Evolutionary conservation across 306 rosid genomes (phyloP).

Genomic region (Quercus robur): DNA sequence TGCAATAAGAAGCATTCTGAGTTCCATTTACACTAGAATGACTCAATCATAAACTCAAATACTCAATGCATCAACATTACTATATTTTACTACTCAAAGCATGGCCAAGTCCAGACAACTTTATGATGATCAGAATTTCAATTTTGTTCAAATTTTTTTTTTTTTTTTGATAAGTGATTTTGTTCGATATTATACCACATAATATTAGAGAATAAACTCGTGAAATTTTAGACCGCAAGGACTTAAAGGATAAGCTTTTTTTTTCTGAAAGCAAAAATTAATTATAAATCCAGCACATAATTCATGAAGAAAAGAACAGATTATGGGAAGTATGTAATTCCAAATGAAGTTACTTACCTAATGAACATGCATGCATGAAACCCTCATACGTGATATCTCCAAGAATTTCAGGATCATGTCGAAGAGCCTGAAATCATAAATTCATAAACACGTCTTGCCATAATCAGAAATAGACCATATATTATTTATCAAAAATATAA

Average conservation of each 20-base stretch:
- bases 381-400: conserved; percentile 43
- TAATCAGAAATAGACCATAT: neutral
- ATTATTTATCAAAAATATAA: neutral
- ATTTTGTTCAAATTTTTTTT: neutral
- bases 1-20: neutral
- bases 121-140: neutral
- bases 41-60: neutral
- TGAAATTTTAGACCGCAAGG: neutral
- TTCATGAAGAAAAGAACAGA: neutral
- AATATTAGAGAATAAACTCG: neutral
- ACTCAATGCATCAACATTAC: neutral
- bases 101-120: neutral
- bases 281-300: neutral
- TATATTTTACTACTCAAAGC: neutral
- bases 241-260: neutral
- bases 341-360: conserved; percentile 43
- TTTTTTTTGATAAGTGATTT: too few relatives aligned
- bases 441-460: neutral
- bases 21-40: neutral
- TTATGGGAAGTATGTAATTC: neutral
- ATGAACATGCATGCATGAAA: conserved; percentile 66
- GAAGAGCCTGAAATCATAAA: conserved; percentile 49
- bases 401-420: conserved; percentile 24
- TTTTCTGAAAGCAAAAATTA: neutral
- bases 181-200: neutral